A percentile compares a stretch with the other conserved stretches of the same genome.
Conservation (phyloP, 352 stramenopile genomes). For the Elongisporangium undulatum region DNA sequence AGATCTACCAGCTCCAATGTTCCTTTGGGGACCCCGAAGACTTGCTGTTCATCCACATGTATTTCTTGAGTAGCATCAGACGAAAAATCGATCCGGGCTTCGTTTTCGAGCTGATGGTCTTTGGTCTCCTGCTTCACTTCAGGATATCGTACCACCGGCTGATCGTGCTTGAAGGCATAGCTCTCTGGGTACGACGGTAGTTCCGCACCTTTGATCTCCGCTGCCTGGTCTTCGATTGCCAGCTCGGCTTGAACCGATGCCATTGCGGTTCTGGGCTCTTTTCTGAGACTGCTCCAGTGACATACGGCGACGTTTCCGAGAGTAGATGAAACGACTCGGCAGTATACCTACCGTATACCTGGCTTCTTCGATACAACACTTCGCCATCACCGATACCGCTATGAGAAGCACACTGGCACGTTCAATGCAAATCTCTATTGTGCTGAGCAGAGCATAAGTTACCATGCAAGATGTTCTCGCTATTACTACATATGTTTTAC, state of each 20-base stretch:
- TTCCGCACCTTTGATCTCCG: not conserved
- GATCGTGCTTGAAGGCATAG: not conserved
- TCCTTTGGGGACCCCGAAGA: constrained; percentile 12
- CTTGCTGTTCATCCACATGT: not conserved
- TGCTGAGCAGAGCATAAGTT: not conserved
- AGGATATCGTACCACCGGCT: not conserved
- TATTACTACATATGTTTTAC: not conserved
- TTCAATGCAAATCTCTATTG: not conserved
- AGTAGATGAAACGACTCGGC: not conserved
- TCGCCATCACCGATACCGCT: too few species aligned
- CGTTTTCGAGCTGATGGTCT: not conserved
- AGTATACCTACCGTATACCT: not conserved
- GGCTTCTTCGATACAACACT: too few species aligned
- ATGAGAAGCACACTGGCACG: too few species aligned
- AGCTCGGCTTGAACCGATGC: not conserved
- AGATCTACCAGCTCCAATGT: constrained; percentile 11
- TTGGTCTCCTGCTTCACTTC: not conserved
- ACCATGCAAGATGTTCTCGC: not conserved
- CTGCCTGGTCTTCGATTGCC: not conserved
- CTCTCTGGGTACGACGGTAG: not conserved
- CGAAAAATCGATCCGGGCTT: not conserved
- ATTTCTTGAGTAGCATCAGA: not conserved
- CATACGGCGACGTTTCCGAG: not conserved
- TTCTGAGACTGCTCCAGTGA: not conserved
- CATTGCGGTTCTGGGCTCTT: not conserved